phyloP scores from a whole-genome alignment of 768 basidiomycete species.

The Serendipita sp. region DNA sequence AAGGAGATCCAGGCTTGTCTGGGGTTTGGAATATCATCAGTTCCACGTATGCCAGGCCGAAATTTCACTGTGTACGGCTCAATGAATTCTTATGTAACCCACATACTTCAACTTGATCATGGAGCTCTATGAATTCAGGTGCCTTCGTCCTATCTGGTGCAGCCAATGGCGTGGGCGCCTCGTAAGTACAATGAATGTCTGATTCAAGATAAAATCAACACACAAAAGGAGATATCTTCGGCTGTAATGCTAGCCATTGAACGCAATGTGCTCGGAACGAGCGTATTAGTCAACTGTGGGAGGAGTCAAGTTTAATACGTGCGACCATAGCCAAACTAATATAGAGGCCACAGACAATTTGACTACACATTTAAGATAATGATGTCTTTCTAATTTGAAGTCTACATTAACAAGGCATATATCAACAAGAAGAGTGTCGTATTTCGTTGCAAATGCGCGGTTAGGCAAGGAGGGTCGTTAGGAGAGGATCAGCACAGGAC shows the following conservation, averaged over 20 bases:
- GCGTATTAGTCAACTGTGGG: too few species aligned
- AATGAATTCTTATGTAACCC: neutral
- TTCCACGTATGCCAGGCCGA: neutral
- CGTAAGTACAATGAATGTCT: neutral
- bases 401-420: too few species aligned
- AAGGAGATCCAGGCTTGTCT: constrained; percentile 78
- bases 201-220: neutral
- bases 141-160: constrained; percentile 24
- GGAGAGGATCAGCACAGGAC: neutral
- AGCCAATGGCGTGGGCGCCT: neutral
- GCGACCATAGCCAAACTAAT: too few species aligned
- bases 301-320: too few species aligned
- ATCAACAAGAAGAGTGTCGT: too few species aligned
- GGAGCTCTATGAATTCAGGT: constrained; percentile 69
- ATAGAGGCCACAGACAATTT: too few species aligned
- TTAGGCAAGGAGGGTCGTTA: neutral
- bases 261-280: neutral
- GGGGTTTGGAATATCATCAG: neutral
- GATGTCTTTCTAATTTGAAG: too few species aligned
- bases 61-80: constrained; percentile 6
- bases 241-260: neutral
- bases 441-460: neutral
- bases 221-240: constrained; percentile 2
- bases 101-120: constrained; percentile 72
- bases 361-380: too few species aligned